Percentiles rank a stretch among this genome's conserved stretches.
Conservation (phyloP, 352 stramenopile genomes). For the Blastocystis sp. region DNA sequence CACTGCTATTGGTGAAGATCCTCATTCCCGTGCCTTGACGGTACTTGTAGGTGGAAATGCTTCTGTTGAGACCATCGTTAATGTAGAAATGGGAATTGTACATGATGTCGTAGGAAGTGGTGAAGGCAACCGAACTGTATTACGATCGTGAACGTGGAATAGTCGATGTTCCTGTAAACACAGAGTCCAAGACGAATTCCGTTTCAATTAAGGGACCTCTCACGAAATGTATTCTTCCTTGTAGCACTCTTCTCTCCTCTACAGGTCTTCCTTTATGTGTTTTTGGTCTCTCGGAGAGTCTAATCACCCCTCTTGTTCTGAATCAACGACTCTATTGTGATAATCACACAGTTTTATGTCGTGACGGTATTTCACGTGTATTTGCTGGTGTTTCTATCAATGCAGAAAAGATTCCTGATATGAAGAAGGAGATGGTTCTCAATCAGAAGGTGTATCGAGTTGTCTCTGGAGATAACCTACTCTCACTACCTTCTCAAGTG, state of each 20-base stretch:
- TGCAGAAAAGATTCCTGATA: background rate
- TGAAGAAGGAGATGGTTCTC: slow-evolving; percentile 39
- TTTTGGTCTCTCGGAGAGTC: background rate
- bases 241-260: background rate
- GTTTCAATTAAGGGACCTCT: slow-evolving; percentile 33
- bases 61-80: background rate
- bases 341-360: background rate
- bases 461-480: slow-evolving; percentile 19
- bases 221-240: slow-evolving; percentile 49
- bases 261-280: background rate
- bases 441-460: slow-evolving; percentile 57
- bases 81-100: background rate
- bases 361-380: slow-evolving; percentile 25
- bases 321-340: slow-evolving; percentile 39
- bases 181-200: background rate
- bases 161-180: background rate
- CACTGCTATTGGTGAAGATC: slow-evolving; percentile 53
- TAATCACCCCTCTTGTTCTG: background rate
- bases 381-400: background rate
- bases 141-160: slow-evolving; percentile 23
- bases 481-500: slow-evolving; percentile 21
- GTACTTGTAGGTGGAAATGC: slow-evolving; percentile 21
- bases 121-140: background rate
- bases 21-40: slow-evolving; percentile 29
- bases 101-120: background rate